These are phyloP conservation scores for Boletus sp. DNA, from an alignment of 1,284 basidiomycete species.

Conservation along the genomic window DNA sequence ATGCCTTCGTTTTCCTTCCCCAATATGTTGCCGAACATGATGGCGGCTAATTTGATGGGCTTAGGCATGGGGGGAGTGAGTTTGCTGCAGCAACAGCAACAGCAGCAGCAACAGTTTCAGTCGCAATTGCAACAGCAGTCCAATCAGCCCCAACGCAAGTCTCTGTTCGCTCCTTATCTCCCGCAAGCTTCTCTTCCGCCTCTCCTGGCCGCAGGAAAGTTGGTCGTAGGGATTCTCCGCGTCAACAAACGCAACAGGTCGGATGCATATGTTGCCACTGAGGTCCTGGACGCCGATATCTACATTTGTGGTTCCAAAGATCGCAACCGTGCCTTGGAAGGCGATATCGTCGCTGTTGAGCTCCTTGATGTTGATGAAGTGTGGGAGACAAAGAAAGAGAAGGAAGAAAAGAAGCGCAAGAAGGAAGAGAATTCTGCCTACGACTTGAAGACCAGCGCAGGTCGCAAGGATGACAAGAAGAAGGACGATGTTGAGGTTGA, in stretches of 20 bases:
- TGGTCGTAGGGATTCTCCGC: conserved; percentile 96
- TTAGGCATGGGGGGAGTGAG: conserved; percentile 81
- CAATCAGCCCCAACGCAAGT: conserved; percentile 94
- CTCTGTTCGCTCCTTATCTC: conserved; percentile 97
- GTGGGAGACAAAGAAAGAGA: conserved; percentile 99
- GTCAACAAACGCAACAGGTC: conserved; percentile 99
- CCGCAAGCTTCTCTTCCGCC: conserved; percentile 98
- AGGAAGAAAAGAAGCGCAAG: conserved; percentile 99
- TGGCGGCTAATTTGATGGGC: conserved; percentile 94
- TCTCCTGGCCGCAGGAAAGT: conserved; percentile 95
- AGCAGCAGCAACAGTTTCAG: conserved; percentile 74
- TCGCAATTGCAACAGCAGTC: conserved; percentile 90
- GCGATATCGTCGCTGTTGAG: conserved; percentile 98
- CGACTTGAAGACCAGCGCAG: conserved; percentile 73
- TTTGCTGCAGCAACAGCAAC: conserved; percentile 84
- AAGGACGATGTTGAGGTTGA: conserved; percentile 99
- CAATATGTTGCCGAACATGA: conserved; percentile 94
- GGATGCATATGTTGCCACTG: conserved; percentile 99
- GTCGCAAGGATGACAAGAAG: conserved; percentile 98
- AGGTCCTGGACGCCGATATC: conserved; percentile 98
- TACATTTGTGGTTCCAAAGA: conserved; percentile 99
- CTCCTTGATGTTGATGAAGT: conserved; percentile 98
- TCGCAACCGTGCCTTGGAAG: conserved; percentile 97
- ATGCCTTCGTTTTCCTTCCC: conserved; percentile 98
- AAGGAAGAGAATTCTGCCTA: conserved; percentile 99